Base-by-base conservation (phyloP, 306 rosid species). In the Acacia crassicarpa region DNA sequence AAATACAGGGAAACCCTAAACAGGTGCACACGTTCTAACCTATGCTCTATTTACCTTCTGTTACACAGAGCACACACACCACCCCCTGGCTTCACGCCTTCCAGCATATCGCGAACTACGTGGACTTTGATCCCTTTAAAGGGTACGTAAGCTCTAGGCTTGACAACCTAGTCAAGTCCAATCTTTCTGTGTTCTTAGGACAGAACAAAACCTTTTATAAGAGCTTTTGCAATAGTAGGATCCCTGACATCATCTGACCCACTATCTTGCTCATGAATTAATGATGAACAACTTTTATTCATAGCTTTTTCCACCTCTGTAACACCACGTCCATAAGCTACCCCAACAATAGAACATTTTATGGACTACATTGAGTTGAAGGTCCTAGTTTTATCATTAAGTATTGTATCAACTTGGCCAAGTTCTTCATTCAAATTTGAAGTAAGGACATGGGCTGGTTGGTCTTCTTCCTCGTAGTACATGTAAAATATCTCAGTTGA, bases 351-450 rank as follows among this genome's bases (percentile, higher is more conserved):
- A 45, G 98, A 93, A 88, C 97, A 93, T 84, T 93, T 95, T 56
- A 93, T 86, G 85, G 93, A 95, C 90, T 95, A 98, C 99, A 95
- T 95, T 45, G 99, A 93, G 80, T 95, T 95, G 93, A 97, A 95
- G 17, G 99, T 95, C 84, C 99, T 98, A 38, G 99, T 95, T 88
- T 95, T 95, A 86, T 95, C 99, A 44, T 98, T 92, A 72, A 95
- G 99, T 85, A 95, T 88, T 23, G 99, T 95, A 79, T 93, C 90
- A n/a, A 95, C 99, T 91, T 95, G 99, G 82, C 99, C 99, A 84
- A 95, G 99, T 75, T 93, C 99, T 89, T 95, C 99, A 81, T 93
- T 95, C 91, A 95, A 87, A 86, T 95, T 95, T 61, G 99, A 95
- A 77, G 99, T 95, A 53, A 91, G 92, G 43, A 98, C 97, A 61